Conservation (phyloP, 371 early-diverging fungal genomes). For the Rhizopus microsporus region DNA sequence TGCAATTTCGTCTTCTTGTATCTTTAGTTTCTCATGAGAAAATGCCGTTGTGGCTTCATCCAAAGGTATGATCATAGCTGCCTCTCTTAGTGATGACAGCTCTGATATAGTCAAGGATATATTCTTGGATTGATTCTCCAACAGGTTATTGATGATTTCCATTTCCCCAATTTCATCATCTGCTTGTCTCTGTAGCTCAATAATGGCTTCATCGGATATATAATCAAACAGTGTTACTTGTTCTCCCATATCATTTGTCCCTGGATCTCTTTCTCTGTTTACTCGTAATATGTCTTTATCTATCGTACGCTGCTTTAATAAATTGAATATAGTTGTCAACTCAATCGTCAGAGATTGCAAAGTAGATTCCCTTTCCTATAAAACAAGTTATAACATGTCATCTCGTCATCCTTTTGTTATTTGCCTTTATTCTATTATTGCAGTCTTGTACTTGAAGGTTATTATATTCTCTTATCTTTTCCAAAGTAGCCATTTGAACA, state of each 20-base stretch:
- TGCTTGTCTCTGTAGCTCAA: slow-evolving; percentile 45
- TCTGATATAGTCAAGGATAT: slow-evolving; percentile 28
- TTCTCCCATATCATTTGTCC: not conserved
- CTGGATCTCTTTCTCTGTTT: slow-evolving; percentile 20
- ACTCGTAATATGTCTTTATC: slow-evolving; percentile 41
- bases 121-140: slow-evolving; percentile 26
- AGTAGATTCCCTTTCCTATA: slow-evolving; percentile 38
- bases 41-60: slow-evolving; percentile 30
- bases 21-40: slow-evolving; percentile 31
- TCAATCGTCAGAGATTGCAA: slow-evolving; percentile 41
- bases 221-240: slow-evolving; percentile 40
- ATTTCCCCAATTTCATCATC: slow-evolving; percentile 51
- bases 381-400: not conserved
- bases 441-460: slow-evolving; percentile 26
- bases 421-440: slow-evolving; percentile 32
- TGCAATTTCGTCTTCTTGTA: slow-evolving; percentile 40
- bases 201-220: slow-evolving; percentile 50
- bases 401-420: not conserved
- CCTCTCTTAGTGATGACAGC: slow-evolving; percentile 27
- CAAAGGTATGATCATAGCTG: slow-evolving; percentile 28
- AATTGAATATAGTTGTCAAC: slow-evolving; percentile 37
- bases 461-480: slow-evolving; percentile 40
- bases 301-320: slow-evolving; percentile 32
- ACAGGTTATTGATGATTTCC: slow-evolving; percentile 27
- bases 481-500: slow-evolving; percentile 34